A percentile compares a stretch with the other conserved stretches of the same genome.
phyloP scores from a whole-genome alignment of 441 rosid species.

The Aleurites moluccanus region DNA sequence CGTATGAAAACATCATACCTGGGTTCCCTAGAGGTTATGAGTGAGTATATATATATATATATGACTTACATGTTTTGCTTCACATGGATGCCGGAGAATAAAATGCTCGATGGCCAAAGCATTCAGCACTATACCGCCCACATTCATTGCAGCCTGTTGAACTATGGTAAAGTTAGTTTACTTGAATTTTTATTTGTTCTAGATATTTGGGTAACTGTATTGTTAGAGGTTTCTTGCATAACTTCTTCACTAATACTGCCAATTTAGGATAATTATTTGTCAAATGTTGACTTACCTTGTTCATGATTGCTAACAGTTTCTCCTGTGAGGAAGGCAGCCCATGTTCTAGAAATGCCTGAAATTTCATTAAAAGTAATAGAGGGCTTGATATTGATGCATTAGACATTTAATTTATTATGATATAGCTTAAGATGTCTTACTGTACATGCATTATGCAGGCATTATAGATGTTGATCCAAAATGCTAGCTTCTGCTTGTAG shows the following conservation, averaged over 20 bases:
- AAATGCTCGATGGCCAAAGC: constrained; percentile 92
- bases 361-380: constrained; percentile 13
- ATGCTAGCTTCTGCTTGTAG: constrained; percentile 89
- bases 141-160: constrained; percentile 68
- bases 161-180: constrained; percentile 5
- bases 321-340: constrained; percentile 86
- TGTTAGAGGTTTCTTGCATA: neutral
- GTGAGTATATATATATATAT: neutral
- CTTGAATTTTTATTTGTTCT: neutral
- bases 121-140: constrained; percentile 88
- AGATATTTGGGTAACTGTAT: neutral
- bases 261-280: neutral
- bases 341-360: constrained; percentile 83
- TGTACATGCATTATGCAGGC: constrained; percentile 94
- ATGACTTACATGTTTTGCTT: constrained; percentile 57
- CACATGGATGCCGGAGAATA: constrained; percentile 77
- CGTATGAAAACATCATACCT: neutral
- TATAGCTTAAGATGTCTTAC: constrained; percentile 36
- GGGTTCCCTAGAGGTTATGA: no score
- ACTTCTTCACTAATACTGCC: neutral
- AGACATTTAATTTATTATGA: constrained; percentile 9
- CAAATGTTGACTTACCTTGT: constrained; percentile 48
- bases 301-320: constrained; percentile 70
- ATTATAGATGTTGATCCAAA: constrained; percentile 87
- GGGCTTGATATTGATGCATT: constrained; percentile 2